These are phyloP conservation scores for Lepiota brunneoincarnata DNA, from an alignment of 768 basidiomycete genomes.

Conservation along the genomic window DNA sequence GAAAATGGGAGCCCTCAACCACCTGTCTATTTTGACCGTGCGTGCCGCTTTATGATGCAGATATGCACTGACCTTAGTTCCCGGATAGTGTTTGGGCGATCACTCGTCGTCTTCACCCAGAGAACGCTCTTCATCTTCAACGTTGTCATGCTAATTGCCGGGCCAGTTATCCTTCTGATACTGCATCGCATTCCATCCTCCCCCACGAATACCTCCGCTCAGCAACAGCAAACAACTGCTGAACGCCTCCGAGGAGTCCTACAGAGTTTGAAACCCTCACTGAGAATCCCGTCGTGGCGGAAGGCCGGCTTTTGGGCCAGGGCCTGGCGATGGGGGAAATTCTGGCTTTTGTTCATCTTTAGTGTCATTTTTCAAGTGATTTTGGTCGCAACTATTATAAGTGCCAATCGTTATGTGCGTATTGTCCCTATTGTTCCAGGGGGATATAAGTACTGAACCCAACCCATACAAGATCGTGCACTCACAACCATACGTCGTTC, in stretches of 20 bases:
- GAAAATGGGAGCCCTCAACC: slow-evolving; percentile 23
- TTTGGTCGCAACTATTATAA: slow-evolving; percentile 42
- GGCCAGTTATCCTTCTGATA: slow-evolving; percentile 48
- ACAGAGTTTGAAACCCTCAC: background rate
- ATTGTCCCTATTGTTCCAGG: background rate
- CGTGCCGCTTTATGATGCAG: slow-evolving; percentile 18
- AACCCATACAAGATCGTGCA: slow-evolving; percentile 16
- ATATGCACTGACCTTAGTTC: background rate
- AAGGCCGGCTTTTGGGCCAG: slow-evolving; percentile 14
- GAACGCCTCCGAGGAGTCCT: background rate
- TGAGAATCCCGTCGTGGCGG: background rate
- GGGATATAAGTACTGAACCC: background rate
- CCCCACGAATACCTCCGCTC: background rate
- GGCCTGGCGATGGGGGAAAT: slow-evolving; percentile 44
- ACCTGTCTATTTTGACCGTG: slow-evolving; percentile 68
- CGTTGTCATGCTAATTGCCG: slow-evolving; percentile 50
- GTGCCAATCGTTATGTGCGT: slow-evolving; percentile 56
- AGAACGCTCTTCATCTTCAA: slow-evolving; percentile 45
- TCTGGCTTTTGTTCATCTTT: slow-evolving; percentile 51
- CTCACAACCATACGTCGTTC: slow-evolving; percentile 46
- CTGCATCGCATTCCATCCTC: slow-evolving; percentile 23
- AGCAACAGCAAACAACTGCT: background rate
- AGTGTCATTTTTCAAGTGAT: slow-evolving; percentile 39
- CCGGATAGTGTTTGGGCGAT: slow-evolving; percentile 47
- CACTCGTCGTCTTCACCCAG: slow-evolving; percentile 52